phyloP scores from a whole-genome alignment of 2,329 filamentous ascomycete species.

The Dothideomycetes sp. region DNA sequence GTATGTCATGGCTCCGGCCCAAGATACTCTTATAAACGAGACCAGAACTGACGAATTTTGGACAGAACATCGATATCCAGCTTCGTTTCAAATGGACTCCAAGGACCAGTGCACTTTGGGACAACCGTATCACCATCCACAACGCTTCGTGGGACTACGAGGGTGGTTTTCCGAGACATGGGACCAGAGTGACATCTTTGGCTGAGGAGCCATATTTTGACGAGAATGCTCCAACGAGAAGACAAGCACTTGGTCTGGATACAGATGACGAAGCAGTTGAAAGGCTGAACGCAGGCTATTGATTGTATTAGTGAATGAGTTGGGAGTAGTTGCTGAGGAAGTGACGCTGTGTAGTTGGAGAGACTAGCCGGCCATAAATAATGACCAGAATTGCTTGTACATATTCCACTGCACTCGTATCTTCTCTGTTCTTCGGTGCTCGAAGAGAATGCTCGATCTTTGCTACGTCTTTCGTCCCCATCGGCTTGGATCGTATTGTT shows the following conservation, averaged over 20 bases:
- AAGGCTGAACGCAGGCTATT: too few relatives aligned
- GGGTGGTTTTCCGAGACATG: constrained; percentile 57
- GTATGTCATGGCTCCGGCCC: constrained; percentile 3
- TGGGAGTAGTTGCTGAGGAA: too few relatives aligned
- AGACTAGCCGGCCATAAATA: too few relatives aligned
- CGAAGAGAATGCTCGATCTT: too few relatives aligned
- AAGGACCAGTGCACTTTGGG: constrained; percentile 59
- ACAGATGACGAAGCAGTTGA: constrained; percentile 1
- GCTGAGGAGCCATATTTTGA: constrained; percentile 65
- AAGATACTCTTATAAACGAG: too few relatives aligned
- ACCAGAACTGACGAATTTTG: not conserved
- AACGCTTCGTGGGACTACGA: constrained; percentile 68
- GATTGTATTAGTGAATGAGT: too few relatives aligned
- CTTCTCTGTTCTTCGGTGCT: too few relatives aligned
- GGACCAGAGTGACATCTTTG: constrained; percentile 60
- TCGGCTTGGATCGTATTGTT: too few relatives aligned
- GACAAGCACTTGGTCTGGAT: constrained; percentile 56
- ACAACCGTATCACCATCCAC: constrained; percentile 66
- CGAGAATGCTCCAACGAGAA: constrained; percentile 52
- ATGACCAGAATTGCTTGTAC: too few relatives aligned
- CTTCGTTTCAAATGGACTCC: constrained; percentile 63
- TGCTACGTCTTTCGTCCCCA: too few relatives aligned
- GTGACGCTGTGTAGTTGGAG: too few relatives aligned
- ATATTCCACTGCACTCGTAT: too few relatives aligned
- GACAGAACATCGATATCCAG: constrained; percentile 57